Evolutionary conservation across 495 filamentous ascomycete species (phyloP).

Genomic region (Trichoderma orchidacearum): DNA sequence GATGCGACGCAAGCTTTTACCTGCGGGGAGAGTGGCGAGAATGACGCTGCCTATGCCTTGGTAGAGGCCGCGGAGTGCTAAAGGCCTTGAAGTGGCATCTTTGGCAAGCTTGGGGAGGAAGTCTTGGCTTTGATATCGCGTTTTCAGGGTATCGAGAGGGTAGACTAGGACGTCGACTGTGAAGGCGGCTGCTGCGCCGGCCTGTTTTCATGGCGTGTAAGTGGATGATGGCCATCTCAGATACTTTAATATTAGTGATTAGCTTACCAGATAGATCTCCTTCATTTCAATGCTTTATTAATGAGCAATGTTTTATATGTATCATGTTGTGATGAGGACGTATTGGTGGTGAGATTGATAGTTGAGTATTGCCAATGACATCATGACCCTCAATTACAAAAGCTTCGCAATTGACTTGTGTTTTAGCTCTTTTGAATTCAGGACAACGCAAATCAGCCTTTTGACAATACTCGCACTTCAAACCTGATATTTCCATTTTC

Average conservation of each 20-base stretch:
- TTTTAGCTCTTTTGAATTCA: too few species aligned
- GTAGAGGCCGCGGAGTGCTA: slow-evolving; percentile 62
- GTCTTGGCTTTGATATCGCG: slow-evolving; percentile 65
- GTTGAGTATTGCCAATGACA: too few species aligned
- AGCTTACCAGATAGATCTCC: slow-evolving; percentile 1
- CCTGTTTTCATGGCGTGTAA: slow-evolving; percentile 26
- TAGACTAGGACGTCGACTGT: slow-evolving; percentile 70
- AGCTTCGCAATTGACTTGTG: too few species aligned
- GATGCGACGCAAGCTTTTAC: slow-evolving; percentile 32
- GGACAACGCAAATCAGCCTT: too few species aligned
- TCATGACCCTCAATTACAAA: not conserved
- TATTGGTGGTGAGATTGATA: too few species aligned
- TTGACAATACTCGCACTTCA: too few species aligned
- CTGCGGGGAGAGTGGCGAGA: slow-evolving; percentile 75
- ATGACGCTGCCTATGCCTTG: slow-evolving; percentile 83
- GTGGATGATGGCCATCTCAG: not conserved
- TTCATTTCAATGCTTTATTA: not conserved
- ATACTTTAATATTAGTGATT: not conserved
- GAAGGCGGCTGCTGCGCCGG: slow-evolving; percentile 71
- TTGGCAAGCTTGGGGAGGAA: slow-evolving; percentile 49
- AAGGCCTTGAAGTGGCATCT: slow-evolving; percentile 19
- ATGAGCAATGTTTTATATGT: not conserved
- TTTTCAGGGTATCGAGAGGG: slow-evolving; percentile 77
- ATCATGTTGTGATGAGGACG: too few species aligned
- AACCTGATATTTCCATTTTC: too few species aligned